Base-by-base conservation (phyloP, 2,329 filamentous ascomycete species). In the Fusarium musae region DNA sequence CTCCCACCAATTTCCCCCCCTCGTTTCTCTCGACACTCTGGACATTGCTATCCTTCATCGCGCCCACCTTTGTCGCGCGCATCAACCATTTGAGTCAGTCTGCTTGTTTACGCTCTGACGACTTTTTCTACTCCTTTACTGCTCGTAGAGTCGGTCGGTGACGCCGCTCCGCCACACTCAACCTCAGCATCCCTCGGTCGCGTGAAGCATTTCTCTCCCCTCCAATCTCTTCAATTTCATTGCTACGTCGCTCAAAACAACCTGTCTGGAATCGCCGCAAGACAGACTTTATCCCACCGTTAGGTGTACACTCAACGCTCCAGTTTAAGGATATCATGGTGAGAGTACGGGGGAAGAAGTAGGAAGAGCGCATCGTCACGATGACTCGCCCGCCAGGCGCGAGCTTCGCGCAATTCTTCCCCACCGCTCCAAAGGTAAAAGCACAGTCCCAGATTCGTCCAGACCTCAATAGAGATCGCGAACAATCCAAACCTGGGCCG, bases 321-420 rank as follows among this genome's bases (percentile, higher is more conserved):
- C 61, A 70, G 77, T 63, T 80, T 80, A 82, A 81, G 84, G 84
- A 84, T 85, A 89, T 85, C 86, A 90, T 88, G 88, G 86, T 86
- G 80, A 85, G 84, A 84, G 83, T 83, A 84, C 84, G 85, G 85
- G 80, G 82, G 84, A 81, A 84, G 81, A 83, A 84, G 84, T 86
- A 86, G 83, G 85, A 84, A 82, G 83, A 83, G 82, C 83, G 80
- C 81, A 83, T 82, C 81, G 80, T 84, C 87, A 91, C 85, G 85
- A 93, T 93, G 92, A 93, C 93, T 90, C 93, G 93, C 87, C 90
- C 92, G 82, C 88, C 91, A 79, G 86, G 87, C 83, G 92, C 92
- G 86, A 91, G 92, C 85, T 95, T 95, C 88, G 93, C 92, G 85
- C 91, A 95, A 85, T 96, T 94, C 88, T 95, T 95, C 84, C 93